A percentile compares a stretch with the other conserved stretches of the same genome.
Evolutionary conservation across 148 eudicot genomes (phyloP).

Genomic region (Spergularia marina): DNA sequence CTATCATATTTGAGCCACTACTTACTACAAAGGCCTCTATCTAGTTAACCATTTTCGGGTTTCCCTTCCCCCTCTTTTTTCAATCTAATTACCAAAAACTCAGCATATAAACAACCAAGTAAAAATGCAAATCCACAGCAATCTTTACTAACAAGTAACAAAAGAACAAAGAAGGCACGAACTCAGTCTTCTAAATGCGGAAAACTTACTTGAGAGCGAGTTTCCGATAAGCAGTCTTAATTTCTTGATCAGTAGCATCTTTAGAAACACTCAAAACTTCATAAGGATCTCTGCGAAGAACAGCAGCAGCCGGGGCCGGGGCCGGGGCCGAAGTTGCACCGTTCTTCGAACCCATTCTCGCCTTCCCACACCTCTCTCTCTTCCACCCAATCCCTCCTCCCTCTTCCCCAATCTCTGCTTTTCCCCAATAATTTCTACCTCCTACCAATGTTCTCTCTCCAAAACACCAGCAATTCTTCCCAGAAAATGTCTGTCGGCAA

Average conservation of each 20-base stretch:
- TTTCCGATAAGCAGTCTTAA: conserved; percentile 89
- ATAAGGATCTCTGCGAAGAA: conserved; percentile 74
- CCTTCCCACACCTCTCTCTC: conserved; percentile 14
- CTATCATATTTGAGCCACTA: not conserved
- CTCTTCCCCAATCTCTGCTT: conserved; percentile 14
- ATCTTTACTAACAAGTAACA: not conserved
- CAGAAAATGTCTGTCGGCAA: conserved; percentile 27
- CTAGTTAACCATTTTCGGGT: not conserved
- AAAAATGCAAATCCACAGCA: too few relatives aligned
- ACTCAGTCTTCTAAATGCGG: not conserved
- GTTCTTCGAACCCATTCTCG: conserved; percentile 30
- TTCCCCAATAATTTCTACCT: conserved; percentile 14
- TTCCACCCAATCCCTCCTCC: conserved; percentile 1
- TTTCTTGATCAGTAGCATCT: conserved; percentile 83
- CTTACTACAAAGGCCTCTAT: not conserved
- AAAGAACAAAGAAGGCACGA: not conserved
- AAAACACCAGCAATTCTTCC: conserved; percentile 7
- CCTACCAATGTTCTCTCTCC: conserved; percentile 27
- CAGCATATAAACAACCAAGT: not conserved
- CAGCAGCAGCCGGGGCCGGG: conserved; percentile 27
- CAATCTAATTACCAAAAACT: not conserved
- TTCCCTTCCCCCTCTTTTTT: too few relatives aligned
- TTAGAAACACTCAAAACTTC: conserved; percentile 75
- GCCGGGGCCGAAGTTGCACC: conserved; percentile 45
- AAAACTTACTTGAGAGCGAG: conserved; percentile 87